phyloP scores from a whole-genome alignment of 805 yeast species.

The Schwanniomyces occidentalis region DNA sequence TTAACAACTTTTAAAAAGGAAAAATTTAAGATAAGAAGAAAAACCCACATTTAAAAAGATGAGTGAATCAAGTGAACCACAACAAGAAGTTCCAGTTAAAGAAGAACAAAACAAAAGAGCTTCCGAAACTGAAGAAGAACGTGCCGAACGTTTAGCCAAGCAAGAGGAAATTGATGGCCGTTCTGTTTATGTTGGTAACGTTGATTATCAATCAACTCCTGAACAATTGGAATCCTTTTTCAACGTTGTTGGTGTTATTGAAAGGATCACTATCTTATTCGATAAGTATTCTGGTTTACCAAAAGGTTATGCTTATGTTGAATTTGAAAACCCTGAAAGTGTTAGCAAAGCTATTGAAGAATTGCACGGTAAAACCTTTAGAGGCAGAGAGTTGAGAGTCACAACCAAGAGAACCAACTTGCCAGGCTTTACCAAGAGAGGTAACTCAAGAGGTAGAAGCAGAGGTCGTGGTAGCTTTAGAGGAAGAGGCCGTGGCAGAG shows the following conservation, averaged over 20 bases:
- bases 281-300: constrained; percentile 47
- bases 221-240: constrained; percentile 51
- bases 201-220: constrained; percentile 50
- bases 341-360: constrained; percentile 48
- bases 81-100: constrained; percentile 3
- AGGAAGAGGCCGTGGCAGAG: constrained; percentile 33
- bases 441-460: constrained; percentile 20
- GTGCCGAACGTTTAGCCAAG: constrained; percentile 29
- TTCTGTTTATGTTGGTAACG: constrained; percentile 55
- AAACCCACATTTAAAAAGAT: constrained; percentile 2
- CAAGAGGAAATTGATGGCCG: constrained; percentile 52
- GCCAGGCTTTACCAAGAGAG: constrained; percentile 42
- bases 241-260: constrained; percentile 44
- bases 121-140: constrained; percentile 27
- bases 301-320: constrained; percentile 65
- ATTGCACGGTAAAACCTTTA: constrained; percentile 42
- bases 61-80: constrained; percentile 8
- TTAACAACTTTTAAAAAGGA: too few species aligned
- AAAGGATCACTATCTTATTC: constrained; percentile 52
- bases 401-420: constrained; percentile 54
- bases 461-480: constrained; percentile 20
- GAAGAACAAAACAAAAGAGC: constrained; percentile 1
- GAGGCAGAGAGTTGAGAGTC: constrained; percentile 49
- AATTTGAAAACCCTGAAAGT: constrained; percentile 46
- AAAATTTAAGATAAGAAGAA: background rate